Evolutionary conservation across 73 alveolate genomes (phyloP).

Genomic region (Tetrahymena elliotti): DNA sequence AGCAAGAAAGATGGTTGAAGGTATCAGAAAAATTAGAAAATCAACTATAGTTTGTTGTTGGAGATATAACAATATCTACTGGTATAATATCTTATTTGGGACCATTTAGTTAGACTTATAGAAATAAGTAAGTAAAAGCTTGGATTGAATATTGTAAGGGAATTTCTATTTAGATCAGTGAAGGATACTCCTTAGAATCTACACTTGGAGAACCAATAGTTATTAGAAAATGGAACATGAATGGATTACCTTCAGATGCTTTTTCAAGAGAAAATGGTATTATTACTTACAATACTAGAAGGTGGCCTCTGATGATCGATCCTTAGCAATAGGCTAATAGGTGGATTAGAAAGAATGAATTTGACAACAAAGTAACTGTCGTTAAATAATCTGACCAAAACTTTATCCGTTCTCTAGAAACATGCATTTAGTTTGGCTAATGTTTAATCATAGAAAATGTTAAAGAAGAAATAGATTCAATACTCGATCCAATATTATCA

Average conservation of each 20-base stretch:
- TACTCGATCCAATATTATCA: constrained; percentile 83
- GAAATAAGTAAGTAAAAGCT: constrained; percentile 63
- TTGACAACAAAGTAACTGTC: constrained; percentile 41
- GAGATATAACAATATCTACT: constrained; percentile 86
- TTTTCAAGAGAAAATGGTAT: constrained; percentile 98
- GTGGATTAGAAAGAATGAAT: constrained; percentile 61
- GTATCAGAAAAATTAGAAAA: constrained; percentile 48
- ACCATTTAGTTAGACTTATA: constrained; percentile 77
- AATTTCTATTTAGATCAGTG: constrained; percentile 48
- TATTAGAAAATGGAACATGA: constrained; percentile 89
- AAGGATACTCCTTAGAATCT: constrained; percentile 56
- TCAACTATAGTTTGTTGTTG: constrained; percentile 76
- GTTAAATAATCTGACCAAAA: constrained; percentile 72
- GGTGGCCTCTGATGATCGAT: constrained; percentile 99
- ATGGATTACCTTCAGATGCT: constrained; percentile 97
- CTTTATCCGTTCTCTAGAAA: constrained; percentile 74
- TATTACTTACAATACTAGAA: constrained; percentile 82
- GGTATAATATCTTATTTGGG: constrained; percentile 97
- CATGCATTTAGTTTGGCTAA: constrained; percentile 75
- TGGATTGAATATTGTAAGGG: constrained; percentile 77
- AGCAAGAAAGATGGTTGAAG: constrained; percentile 89
- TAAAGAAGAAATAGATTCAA: constrained; percentile 93
- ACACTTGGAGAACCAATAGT: constrained; percentile 86
- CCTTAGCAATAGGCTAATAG: constrained; percentile 95
- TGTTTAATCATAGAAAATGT: constrained; percentile 91